Evolutionary conservation across 202 grass and related monocot genomes (phyloP), one percentile per base, ranked within the genome.

Genomic region (Miscanthus sacchariflorus): DNA sequence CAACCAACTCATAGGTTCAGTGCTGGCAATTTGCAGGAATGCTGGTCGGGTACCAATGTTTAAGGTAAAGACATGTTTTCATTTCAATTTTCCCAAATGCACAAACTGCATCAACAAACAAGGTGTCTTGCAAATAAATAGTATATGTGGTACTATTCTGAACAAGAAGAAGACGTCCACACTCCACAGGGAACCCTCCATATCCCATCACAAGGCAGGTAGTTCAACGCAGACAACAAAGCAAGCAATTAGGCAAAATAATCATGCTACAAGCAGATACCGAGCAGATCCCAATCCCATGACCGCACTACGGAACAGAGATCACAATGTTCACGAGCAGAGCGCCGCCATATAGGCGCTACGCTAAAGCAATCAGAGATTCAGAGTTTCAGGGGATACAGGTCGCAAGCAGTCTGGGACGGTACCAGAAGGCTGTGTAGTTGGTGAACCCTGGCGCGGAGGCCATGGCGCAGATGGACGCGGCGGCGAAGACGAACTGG

Each of bases 351-450:
- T 63, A 14, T 7, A 74, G 81, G n/a, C 50, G 33, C 30, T 28
- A 63, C 68, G 19, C 42, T 28, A 44, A 68, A 11, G 21, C 61
- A 45, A 46, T 44, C 75, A 39, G 14, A 74, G 38, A 17, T 68
- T 40, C 46, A n/a, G 17, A 5, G 2, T 59, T 59, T 59, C 3
- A 63, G n/a, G 59, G 59, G 27, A 10, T 30, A 64, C 25, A 77
- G 49, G 23, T 13, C 12, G 42, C 19, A 24, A 28, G 35, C 33
- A 17, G 33, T 64, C 25, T 54, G 25, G 35, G 42, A 3, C 0
- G 8, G 48, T 90, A 99, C 96, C 94, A 99, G 89, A 96, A 99
- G 86, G 96, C 92, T 68, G 96, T 96, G 96, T 95, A 99, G 90
- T 80, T 92, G 80, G 94, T 84, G 91, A 96, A 99, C 14, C 91